A percentile compares a stretch with the other conserved stretches of the same genome.
phyloP scores from a whole-genome alignment of 345 rosid species.

The Aurinia saxatilis region DNA sequence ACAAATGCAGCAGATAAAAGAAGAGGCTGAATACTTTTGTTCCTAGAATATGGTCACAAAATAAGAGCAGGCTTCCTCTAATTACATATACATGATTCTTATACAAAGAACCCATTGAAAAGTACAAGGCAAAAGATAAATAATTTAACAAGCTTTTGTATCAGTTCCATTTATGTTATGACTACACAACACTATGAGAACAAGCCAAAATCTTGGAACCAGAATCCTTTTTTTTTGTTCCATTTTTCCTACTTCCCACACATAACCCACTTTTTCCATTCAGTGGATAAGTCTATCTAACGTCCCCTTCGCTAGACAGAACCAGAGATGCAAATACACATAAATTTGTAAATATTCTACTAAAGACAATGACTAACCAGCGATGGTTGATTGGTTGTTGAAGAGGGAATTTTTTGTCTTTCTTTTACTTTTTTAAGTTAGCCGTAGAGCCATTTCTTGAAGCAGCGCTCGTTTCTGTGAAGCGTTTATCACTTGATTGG shows the following conservation, averaged over 20 bases:
- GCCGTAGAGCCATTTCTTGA: constrained; percentile 93
- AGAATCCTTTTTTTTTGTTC: constrained; percentile 2
- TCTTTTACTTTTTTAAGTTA: constrained; percentile 33
- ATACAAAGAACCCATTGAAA: background rate
- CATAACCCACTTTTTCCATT: constrained; percentile 1
- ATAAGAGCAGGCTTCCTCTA: background rate
- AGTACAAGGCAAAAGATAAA: background rate
- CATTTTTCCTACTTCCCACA: constrained; percentile 17
- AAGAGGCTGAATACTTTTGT: no score
- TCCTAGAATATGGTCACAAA: background rate
- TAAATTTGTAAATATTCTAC: background rate
- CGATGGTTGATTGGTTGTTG: constrained; percentile 9
- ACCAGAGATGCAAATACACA: constrained; percentile 4
- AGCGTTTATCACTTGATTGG: constrained; percentile 70
- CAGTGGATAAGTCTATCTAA: background rate
- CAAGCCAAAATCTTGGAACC: constrained; percentile 26
- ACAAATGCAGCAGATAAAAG: no score
- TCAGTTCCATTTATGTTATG: constrained; percentile 9
- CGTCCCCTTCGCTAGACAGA: background rate
- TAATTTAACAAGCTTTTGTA: constrained; percentile 2
- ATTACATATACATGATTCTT: background rate
- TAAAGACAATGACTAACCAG: no score
- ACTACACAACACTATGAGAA: constrained; percentile 7
- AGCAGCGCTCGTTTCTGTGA: constrained; percentile 88
- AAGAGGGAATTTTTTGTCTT: constrained; percentile 5